Evolutionary conservation across 208 protist species (phyloP).

Genomic region (Leishmania tropica): DNA sequence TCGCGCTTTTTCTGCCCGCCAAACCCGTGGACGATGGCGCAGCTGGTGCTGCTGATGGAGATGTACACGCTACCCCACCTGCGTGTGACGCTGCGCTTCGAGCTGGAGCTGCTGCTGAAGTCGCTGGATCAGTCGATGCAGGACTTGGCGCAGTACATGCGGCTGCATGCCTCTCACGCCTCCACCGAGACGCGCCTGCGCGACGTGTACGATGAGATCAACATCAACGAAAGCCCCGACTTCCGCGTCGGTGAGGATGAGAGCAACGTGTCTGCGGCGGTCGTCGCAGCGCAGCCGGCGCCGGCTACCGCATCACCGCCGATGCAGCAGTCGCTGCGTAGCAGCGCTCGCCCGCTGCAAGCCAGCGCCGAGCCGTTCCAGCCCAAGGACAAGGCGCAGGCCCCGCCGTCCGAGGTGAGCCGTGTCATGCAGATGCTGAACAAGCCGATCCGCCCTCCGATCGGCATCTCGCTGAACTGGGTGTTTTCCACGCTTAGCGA

Average conservation of each 20-base stretch:
- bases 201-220: slow-evolving; percentile 69
- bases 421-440: slow-evolving; percentile 33
- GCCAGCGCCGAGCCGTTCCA: slow-evolving; percentile 88
- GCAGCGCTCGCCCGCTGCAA: slow-evolving; percentile 54
- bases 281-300: slow-evolving; percentile 17
- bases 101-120: slow-evolving; percentile 93
- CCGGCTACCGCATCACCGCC: slow-evolving; percentile 11
- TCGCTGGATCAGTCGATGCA: slow-evolving; percentile 65
- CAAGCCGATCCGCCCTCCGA: slow-evolving; percentile 40
- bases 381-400: slow-evolving; percentile 56
- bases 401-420: slow-evolving; percentile 21
- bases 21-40: slow-evolving; percentile 98
- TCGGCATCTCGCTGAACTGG: slow-evolving; percentile 56
- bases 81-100: slow-evolving; percentile 98
- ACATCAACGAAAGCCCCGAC: slow-evolving; percentile 74
- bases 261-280: slow-evolving; percentile 18
- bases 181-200: slow-evolving; percentile 44
- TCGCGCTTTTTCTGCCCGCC: slow-evolving; percentile 96
- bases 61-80: slow-evolving; percentile 96
- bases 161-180: slow-evolving; percentile 39
- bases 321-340: slow-evolving; percentile 30
- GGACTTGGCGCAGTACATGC: slow-evolving; percentile 60
- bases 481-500: slow-evolving; percentile 56
- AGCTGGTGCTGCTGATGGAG: slow-evolving; percentile 94
- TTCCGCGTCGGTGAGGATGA: slow-evolving; percentile 75